Evolutionary conservation across 257 asterid species (phyloP).

Genomic region (Solanum bulbocastanum): DNA sequence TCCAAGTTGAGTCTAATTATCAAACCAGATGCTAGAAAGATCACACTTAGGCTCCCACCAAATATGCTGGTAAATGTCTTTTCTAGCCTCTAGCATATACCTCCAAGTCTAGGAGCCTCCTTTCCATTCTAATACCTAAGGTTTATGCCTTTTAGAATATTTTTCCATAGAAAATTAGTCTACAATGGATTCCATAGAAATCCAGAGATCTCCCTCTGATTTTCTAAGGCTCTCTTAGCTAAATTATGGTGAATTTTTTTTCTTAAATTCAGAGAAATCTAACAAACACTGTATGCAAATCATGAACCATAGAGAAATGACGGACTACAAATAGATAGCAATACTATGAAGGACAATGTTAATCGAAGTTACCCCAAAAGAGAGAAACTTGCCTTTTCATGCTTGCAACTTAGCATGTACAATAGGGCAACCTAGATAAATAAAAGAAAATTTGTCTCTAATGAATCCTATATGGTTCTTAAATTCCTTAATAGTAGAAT

Average conservation of each 20-base stretch:
- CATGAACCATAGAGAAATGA: too few species aligned
- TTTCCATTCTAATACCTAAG: background rate
- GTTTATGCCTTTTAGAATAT: background rate
- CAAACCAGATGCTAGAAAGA: background rate
- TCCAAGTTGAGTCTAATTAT: background rate
- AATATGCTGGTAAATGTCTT: background rate
- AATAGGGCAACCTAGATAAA: background rate
- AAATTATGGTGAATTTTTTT: too few species aligned
- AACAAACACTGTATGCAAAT: background rate
- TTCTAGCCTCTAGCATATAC: background rate
- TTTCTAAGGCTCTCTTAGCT: too few species aligned
- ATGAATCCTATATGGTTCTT: background rate
- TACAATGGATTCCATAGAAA: too few species aligned
- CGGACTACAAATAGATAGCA: too few species aligned
- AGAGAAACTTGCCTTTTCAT: background rate
- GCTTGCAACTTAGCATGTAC: background rate
- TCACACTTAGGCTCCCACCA: background rate
- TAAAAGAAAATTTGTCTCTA: background rate
- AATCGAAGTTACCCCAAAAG: too few species aligned
- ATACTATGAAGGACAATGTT: too few species aligned
- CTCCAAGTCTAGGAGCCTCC: background rate
- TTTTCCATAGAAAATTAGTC: background rate
- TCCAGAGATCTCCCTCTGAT: too few species aligned
- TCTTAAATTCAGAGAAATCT: too few species aligned
- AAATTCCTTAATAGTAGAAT: background rate